A percentile compares a stretch with the other conserved stretches of the same genome.
Conservation (phyloP, 192 early-diverging fungal species). For the Coemansia sp. region DNA sequence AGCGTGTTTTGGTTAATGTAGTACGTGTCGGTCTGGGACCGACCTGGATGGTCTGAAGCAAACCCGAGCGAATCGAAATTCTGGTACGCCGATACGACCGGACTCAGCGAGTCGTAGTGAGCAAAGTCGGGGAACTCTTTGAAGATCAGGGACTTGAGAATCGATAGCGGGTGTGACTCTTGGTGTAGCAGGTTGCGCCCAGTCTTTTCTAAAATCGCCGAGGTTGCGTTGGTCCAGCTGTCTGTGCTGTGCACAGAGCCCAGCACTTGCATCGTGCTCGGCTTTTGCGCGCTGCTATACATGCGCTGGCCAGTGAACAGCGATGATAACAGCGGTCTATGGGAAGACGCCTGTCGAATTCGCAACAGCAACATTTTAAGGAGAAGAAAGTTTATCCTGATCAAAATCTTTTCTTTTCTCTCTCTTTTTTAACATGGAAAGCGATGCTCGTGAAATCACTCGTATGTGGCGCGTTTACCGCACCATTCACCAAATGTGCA, state of each 20-base stretch:
- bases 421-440: slow-evolving; percentile 19
- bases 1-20: slow-evolving; percentile 80
- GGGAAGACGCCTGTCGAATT: too few species aligned
- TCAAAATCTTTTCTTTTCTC: slow-evolving; percentile 3
- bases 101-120: slow-evolving; percentile 64
- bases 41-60: slow-evolving; percentile 75
- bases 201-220: slow-evolving; percentile 72
- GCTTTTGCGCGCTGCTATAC: slow-evolving; percentile 3
- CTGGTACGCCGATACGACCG: slow-evolving; percentile 76
- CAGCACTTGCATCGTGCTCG: slow-evolving; percentile 12
- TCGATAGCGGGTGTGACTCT: slow-evolving; percentile 81
- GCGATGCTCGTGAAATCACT: slow-evolving; percentile 60
- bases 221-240: slow-evolving; percentile 73
- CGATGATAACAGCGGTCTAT: too few species aligned
- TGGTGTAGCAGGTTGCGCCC: slow-evolving; percentile 72
- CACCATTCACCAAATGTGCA: slow-evolving; percentile 87
- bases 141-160: slow-evolving; percentile 79
- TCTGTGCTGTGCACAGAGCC: slow-evolving; percentile 54
- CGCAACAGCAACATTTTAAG: not conserved
- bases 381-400: not conserved
- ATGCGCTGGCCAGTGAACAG: not conserved
- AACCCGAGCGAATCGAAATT: slow-evolving; percentile 95
- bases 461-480: slow-evolving; percentile 80
- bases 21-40: slow-evolving; percentile 85
- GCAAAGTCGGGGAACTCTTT: slow-evolving; percentile 66